Evolutionary conservation across 1,139 yeast genomes (phyloP), one percentile per base, ranked within the genome.

Genomic region (Debaryomyces fabryi): DNA sequence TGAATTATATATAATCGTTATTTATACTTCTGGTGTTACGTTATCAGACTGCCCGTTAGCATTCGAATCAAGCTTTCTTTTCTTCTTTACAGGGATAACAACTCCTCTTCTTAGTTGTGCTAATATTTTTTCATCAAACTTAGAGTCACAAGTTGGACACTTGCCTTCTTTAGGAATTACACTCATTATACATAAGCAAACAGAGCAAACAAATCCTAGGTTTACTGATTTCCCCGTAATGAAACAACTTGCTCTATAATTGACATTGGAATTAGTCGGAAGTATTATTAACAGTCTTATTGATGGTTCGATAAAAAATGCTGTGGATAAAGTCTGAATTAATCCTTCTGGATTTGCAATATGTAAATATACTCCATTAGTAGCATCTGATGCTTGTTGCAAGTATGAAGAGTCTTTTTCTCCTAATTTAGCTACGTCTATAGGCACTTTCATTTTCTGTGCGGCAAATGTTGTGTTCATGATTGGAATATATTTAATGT

Each of bases 391-490:
- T 0, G 99, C 97, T 64, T 95, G 99, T 62, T 95, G 99, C 49
- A 95, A 68, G 60, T 91, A 92, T 1, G 96, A 88, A 2, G 96
- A 86, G 55, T 85, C 69, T 37, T 58, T 81, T 13, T 75, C 73
- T 1, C 93, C 93, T 42, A 95, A 71, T 62, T 92, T 91, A 51
- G 95, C 92, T 16, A 92, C 91, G 65, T 95, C 98, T 13, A 93
- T 85, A 2, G 97, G 88, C 10, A 93, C 83, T 59, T 85, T 86
- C 85, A 88, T 81, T 66, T 91, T 91, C 58, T 93, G 97, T 0
- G 99, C 97, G 0, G 98, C 95, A 69, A 95, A 95, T 39, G 93
- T 92, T 55, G 95, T 81, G 67, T 95, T 95, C 99, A 95, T 95
- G 42, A 91, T 85, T 4, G 98, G 89, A 38, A 93, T 89, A 65